Conservation (phyloP, 257 asterid genomes). For the Vinca minor region DNA sequence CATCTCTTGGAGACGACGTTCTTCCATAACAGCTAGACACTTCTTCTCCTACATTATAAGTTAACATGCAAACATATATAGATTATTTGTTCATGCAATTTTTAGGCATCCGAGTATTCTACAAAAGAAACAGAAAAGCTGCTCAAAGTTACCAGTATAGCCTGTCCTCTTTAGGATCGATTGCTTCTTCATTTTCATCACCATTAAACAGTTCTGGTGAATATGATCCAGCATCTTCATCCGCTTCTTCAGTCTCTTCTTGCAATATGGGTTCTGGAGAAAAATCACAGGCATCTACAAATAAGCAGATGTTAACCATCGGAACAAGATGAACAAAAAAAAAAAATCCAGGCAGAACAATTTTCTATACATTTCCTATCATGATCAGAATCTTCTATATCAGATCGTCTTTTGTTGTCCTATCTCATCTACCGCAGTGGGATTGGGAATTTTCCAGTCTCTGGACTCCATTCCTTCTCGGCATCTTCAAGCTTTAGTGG, state of each 20-base stretch:
- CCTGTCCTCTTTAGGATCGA: conserved; percentile 92
- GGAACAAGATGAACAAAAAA: conserved; percentile 1
- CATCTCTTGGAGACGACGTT: conserved; percentile 72
- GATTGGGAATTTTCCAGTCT: too few species aligned
- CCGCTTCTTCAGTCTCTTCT: conserved; percentile 42
- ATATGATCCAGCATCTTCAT: conserved; percentile 61
- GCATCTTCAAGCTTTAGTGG: conserved; percentile 34
- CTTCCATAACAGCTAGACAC: conserved; percentile 73
- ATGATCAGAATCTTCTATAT: conserved; percentile 36
- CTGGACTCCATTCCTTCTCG: conserved; percentile 25
- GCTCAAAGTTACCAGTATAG: conserved; percentile 47
- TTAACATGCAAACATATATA: background rate
- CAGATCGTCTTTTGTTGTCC: too few species aligned
- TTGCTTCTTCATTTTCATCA: conserved; percentile 80
- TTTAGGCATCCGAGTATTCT: background rate
- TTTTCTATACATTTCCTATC: conserved; percentile 28
- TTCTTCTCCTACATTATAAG: conserved; percentile 46
- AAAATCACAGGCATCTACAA: conserved; percentile 29
- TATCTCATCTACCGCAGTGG: too few species aligned
- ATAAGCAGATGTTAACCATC: conserved; percentile 15
- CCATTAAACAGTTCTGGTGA: conserved; percentile 68
- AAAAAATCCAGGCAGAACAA: conserved; percentile 10
- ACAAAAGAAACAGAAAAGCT: background rate
- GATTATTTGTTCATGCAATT: background rate
- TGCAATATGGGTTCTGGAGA: conserved; percentile 47